Conservation (phyloP, 305 asterid genomes). For the Fraxinus xanthoxyloides region DNA sequence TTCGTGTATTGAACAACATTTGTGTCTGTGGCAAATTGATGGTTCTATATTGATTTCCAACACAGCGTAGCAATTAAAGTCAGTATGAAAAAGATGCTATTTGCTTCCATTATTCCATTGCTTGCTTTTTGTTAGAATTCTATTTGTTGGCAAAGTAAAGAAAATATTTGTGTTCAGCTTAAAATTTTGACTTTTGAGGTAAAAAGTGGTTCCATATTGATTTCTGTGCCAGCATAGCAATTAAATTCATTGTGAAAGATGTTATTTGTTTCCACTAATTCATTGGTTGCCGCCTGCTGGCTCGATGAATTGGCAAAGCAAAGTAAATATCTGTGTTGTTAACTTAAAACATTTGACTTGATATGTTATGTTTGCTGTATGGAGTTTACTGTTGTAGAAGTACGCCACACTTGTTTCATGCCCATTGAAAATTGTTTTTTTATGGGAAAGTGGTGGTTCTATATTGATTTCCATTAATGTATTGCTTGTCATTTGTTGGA, state of each 20-base stretch:
- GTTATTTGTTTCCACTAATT: background rate
- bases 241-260: background rate
- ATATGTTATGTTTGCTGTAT: background rate
- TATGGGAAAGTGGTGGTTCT: background rate
- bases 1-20: background rate
- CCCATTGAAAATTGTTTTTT: background rate
- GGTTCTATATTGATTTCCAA: background rate
- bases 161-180: background rate
- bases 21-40: constrained; percentile 6
- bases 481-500: background rate
- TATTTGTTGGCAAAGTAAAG: background rate
- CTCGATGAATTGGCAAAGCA: background rate
- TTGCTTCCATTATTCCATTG: background rate
- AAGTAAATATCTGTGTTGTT: background rate
- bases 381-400: background rate
- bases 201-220: background rate
- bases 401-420: background rate
- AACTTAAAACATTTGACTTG: background rate
- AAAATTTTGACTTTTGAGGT: background rate
- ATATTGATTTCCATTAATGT: background rate
- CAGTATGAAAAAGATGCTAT: background rate
- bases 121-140: background rate
- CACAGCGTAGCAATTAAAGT: background rate
- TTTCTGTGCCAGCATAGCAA: background rate
- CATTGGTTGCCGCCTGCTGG: background rate